A percentile compares a stretch with the other conserved stretches of the same genome.
phyloP scores from a whole-genome alignment of 345 rosid species.

The Gossypium turneri region DNA sequence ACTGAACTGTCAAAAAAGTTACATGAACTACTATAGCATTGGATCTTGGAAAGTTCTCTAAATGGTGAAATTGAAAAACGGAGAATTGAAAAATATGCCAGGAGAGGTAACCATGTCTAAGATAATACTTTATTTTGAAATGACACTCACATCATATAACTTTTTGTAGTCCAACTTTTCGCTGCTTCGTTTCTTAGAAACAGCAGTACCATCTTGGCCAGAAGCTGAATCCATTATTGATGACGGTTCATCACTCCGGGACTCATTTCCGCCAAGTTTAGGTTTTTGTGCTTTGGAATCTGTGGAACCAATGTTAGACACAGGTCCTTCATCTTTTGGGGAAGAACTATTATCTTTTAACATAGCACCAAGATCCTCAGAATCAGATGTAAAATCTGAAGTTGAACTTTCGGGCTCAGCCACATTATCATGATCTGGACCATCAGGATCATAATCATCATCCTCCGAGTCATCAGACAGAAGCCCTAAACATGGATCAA shows the following conservation, averaged over 20 bases:
- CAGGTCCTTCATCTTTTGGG: conserved; percentile 30
- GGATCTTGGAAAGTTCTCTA: not conserved
- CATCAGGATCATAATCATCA: conserved; percentile 71
- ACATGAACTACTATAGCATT: not conserved
- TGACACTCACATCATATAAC: conserved; percentile 72
- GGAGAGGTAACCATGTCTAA: not conserved
- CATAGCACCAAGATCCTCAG: conserved; percentile 57
- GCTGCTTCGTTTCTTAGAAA: conserved; percentile 49
- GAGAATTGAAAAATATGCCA: not conserved
- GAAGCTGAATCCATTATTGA: conserved; percentile 36
- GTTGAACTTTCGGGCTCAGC: conserved; percentile 50
- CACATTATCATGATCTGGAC: conserved; percentile 39
- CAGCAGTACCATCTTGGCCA: conserved; percentile 36
- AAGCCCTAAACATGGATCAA: conserved; percentile 40
- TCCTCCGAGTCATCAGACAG: conserved; percentile 95
- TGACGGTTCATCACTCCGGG: conserved; percentile 24
- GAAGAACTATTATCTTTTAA: conserved; percentile 26
- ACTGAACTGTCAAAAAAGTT: not conserved
- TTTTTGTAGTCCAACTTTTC: conserved; percentile 88
- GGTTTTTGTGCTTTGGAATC: conserved; percentile 25
- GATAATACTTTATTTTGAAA: conserved; percentile 10
- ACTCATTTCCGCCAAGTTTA: conserved; percentile 24
- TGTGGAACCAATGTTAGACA: conserved; percentile 12
- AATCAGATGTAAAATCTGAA: conserved; percentile 76
- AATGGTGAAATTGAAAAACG: not conserved